Evolutionary conservation across 2,329 filamentous ascomycete genomes (phyloP), one percentile per base, ranked within the genome.

Genomic region (Pochonia chlamydosporia): DNA sequence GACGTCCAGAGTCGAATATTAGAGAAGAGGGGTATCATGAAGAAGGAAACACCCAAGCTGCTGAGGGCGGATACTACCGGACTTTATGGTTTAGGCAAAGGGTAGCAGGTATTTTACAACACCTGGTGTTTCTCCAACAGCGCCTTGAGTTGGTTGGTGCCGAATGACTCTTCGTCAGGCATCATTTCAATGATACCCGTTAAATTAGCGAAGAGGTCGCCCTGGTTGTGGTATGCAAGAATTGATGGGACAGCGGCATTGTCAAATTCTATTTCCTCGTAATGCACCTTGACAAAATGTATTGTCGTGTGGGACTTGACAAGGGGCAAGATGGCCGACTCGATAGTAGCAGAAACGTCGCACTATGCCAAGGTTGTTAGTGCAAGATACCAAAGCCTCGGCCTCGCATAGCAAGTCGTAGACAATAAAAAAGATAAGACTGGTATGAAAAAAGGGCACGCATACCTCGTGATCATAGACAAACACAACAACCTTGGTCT

Each of bases 211-310:
- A 97, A 90, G 54, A 96, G 82, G 54, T 97, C 91, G 45, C 90
- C 91, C 61, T 85, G 81, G 59, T 85, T 88, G 49, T 84, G 84
- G 72, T 99, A 99, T 10, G 88, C 92, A 42, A 97, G 74, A 31
- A 97, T 74, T 4, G 93, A 89, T 1, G 93, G 93, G 2, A 96
- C 87, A 40, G 85, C 85, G 26, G 90, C 87, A 49, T 87, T 82
- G 63, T 96, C 89, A 74, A 97, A 96, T 64, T 97, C 91, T 31
- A 96, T 95, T 49, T 96, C 91, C 52, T 87, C 84, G 63, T 89
- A 89, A 67, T 95, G 85, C 41, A 97, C 79, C 70, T 92, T 95
- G 70, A 97, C 79, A 62, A 99, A 97, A 61, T 88, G 89, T 28
- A 87, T 79, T 9, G 82, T 78, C 20, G 81, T 75, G 61, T 96